These are phyloP conservation scores for Crepidotus variabilis DNA, from an alignment of 768 basidiomycete species.

Conservation along the genomic window DNA sequence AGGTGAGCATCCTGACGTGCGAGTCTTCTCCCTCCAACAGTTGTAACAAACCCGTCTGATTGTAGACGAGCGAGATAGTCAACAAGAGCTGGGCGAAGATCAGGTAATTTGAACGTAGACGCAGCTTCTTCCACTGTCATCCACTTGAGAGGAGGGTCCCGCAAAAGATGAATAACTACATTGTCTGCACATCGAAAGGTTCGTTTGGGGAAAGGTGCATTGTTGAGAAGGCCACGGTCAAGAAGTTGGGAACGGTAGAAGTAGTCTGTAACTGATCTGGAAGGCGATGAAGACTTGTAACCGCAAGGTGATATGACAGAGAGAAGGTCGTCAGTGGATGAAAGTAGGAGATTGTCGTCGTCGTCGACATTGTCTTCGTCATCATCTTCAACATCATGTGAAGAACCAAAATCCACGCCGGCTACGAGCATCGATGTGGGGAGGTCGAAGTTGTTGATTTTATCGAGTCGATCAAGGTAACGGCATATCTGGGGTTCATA, in stretches of 20 bases:
- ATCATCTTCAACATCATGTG: not conserved
- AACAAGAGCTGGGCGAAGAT: slow-evolving; percentile 21
- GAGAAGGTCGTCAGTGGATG: not conserved
- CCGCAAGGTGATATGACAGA: not conserved
- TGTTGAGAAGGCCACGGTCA: not conserved
- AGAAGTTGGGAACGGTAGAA: not conserved
- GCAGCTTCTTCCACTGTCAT: slow-evolving; percentile 19
- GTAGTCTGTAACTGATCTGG: not conserved
- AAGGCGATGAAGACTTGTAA: not conserved
- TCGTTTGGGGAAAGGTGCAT: slow-evolving; percentile 6
- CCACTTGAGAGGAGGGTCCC: slow-evolving; percentile 12
- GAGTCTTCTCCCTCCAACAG: slow-evolving; percentile 10
- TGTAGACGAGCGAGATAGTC: slow-evolving; percentile 6
- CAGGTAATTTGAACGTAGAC: slow-evolving; percentile 17
- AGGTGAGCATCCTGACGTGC: not conserved
- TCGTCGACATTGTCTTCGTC: not conserved
- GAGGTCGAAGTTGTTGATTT: slow-evolving; percentile 9
- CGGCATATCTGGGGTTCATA: slow-evolving; percentile 27
- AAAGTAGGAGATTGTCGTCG: not conserved
- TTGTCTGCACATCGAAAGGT: slow-evolving; percentile 5
- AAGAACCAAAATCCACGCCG: not conserved
- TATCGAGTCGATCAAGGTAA: slow-evolving; percentile 25
- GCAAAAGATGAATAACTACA: slow-evolving; percentile 20
- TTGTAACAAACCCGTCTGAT: not conserved
- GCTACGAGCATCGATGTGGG: not conserved